Evolutionary conservation across 768 basidiomycete species (phyloP).

Genomic region (Amanita exitialis): DNA sequence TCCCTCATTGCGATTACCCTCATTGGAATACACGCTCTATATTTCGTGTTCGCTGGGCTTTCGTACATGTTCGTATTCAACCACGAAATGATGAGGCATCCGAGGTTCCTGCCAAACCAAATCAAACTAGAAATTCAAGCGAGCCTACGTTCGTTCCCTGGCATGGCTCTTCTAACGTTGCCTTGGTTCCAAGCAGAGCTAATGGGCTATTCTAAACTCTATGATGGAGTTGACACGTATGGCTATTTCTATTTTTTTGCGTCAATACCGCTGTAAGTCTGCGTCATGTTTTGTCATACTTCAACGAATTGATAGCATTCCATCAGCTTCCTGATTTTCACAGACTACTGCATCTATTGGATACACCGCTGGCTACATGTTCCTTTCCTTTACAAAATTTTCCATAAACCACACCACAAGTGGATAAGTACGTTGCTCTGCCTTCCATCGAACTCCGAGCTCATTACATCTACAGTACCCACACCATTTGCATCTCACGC

Average conservation of each 20-base stretch:
- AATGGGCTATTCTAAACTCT: slow-evolving; percentile 72
- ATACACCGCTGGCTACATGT: slow-evolving; percentile 86
- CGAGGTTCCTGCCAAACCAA: slow-evolving; percentile 87
- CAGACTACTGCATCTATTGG: slow-evolving; percentile 95
- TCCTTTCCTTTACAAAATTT: slow-evolving; percentile 75
- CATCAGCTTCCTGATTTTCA: slow-evolving; percentile 29
- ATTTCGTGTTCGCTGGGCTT: slow-evolving; percentile 79
- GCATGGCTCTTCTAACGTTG: slow-evolving; percentile 74
- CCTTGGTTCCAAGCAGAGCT: slow-evolving; percentile 95
- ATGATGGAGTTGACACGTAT: slow-evolving; percentile 70
- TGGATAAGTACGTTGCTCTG: slow-evolving; percentile 64
- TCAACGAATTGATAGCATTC: slow-evolving; percentile 6
- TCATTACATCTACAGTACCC: slow-evolving; percentile 49
- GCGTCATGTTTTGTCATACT: neutral
- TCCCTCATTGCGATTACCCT: slow-evolving; percentile 68
- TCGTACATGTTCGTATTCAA: slow-evolving; percentile 89
- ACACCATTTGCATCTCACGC: slow-evolving; percentile 97
- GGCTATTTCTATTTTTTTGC: slow-evolving; percentile 64
- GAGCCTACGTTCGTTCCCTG: slow-evolving; percentile 71
- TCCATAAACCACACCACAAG: slow-evolving; percentile 98
- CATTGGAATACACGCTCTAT: slow-evolving; percentile 75
- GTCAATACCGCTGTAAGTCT: slow-evolving; percentile 58
- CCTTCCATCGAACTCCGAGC: neutral
- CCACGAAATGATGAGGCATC: slow-evolving; percentile 91
- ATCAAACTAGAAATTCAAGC: slow-evolving; percentile 67